Evolutionary conservation across 2,329 filamentous ascomycete genomes (phyloP), one percentile per base, ranked within the genome.

Genomic region (Leptoxyphium fumago): DNA sequence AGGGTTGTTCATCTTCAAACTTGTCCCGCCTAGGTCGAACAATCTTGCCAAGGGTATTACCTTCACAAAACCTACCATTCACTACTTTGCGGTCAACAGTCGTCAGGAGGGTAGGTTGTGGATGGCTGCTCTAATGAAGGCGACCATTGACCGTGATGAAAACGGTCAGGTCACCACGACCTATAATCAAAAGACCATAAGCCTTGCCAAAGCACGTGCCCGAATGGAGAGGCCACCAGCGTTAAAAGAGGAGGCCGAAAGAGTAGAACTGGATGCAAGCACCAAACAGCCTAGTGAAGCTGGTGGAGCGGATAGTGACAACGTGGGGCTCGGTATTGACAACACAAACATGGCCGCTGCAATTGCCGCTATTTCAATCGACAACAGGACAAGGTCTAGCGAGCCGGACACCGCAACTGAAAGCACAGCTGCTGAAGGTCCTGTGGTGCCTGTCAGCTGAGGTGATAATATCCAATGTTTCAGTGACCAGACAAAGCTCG

Each of bases 81-180:
- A 98, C 62, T 96, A 95, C 63, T 98, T 98, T 62, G 91, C 93
- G 5, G 87, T 95, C 17, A 88, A 93, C 43, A 94, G 83, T 55
- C 69, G 95, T 46, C 79, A 85, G 55, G 78, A 91, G 58, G 91
- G 91, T 13, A 79, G 91, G 10, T 69, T 93, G 36, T 98, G 91
- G 91, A 98, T 98, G 91, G 91, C 87, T 4, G 91, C 91, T 5
- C 69, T 98, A 42, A 94, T 98, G 85, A 98, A 98, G 67, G 91
- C 91, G 10, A 98, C 91, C 1, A 98, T 98, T 55, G 89, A 96
- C 59, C 82, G 89, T 48, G 91, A 98, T 53, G 67, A 77, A 56
- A 55, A 54, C 43, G 75, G 82, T 48, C 77, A 82, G 9, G 80
- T 94, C 47, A 87, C 85, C 15, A 91, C 84, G 2, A 94, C 87